phyloP scores from a whole-genome alignment of 768 basidiomycete genomes.

The Lyophyllum semitale region DNA sequence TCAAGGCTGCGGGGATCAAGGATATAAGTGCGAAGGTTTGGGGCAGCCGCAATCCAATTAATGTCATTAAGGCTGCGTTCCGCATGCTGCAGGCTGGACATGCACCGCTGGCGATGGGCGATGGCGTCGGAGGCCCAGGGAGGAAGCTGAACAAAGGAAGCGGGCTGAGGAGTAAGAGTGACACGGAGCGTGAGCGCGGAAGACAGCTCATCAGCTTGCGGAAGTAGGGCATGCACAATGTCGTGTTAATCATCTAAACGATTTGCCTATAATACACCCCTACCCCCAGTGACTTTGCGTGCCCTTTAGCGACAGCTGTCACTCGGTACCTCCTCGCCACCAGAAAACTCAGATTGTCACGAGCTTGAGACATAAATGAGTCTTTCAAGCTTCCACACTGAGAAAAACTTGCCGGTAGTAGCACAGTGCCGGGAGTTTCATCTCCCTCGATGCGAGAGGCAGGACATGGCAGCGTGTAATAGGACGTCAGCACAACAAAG shows the following conservation, averaged over 20 bases:
- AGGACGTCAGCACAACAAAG: neutral
- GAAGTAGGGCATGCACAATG: conserved; percentile 34
- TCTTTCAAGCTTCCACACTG: neutral
- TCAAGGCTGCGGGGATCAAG: conserved; percentile 93
- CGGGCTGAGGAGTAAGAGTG: conserved; percentile 66
- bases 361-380: neutral
- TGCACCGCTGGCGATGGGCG: conserved; percentile 78
- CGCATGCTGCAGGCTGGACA: conserved; percentile 85
- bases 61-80: conserved; percentile 85
- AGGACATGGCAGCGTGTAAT: neutral
- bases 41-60: conserved; percentile 85
- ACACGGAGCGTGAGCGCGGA: conserved; percentile 82
- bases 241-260: neutral
- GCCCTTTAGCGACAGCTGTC: neutral
- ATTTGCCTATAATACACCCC: conserved; percentile 6
- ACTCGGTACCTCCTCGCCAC: neutral
- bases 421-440: neutral
- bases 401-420: neutral
- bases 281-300: neutral
- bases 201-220: conserved; percentile 72
- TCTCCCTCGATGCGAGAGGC: neutral
- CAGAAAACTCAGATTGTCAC: neutral
- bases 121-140: conserved; percentile 76
- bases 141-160: conserved; percentile 72
- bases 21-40: conserved; percentile 95